phyloP scores from a whole-genome alignment of 164 flowering plant genomes.

The Dillenia suffruticosa region DNA sequence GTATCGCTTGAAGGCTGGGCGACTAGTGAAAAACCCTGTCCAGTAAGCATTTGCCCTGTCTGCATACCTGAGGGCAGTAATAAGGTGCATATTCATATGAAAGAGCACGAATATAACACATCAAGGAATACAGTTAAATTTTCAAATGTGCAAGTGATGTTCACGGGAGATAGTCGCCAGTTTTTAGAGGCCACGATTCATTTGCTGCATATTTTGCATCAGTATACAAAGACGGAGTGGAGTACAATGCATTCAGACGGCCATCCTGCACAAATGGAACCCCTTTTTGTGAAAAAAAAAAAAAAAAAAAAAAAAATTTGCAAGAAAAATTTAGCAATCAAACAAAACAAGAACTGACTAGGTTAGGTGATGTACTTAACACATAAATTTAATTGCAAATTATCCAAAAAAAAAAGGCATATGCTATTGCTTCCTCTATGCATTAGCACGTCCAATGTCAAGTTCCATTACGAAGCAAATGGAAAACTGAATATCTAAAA shows the following conservation, averaged over 20 bases:
- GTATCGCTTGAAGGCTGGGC: constrained; percentile 83
- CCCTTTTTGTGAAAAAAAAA: not conserved
- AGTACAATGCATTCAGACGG: constrained; percentile 81
- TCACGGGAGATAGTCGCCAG: constrained; percentile 85
- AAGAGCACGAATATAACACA: constrained; percentile 1
- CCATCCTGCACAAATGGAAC: constrained; percentile 59
- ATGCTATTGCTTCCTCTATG: too few species aligned
- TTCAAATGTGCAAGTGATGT: constrained; percentile 12
- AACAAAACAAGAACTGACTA: too few species aligned
- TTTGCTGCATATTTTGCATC: constrained; percentile 73
- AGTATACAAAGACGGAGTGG: constrained; percentile 83
- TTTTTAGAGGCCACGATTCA: constrained; percentile 77
- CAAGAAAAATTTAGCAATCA: too few species aligned
- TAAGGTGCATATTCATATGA: not conserved
- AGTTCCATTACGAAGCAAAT: too few species aligned
- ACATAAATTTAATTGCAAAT: too few species aligned
- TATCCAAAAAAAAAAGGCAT: too few species aligned
- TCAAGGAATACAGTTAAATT: not conserved
- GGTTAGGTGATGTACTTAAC: too few species aligned
- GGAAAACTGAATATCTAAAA: too few species aligned
- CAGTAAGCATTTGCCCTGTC: constrained; percentile 73
- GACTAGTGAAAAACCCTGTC: constrained; percentile 93
- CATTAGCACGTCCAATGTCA: too few species aligned
- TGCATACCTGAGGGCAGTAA: constrained; percentile 58
- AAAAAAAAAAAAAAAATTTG: not conserved